A percentile compares a stretch with the other conserved stretches of the same genome.
Evolutionary conservation across 164 flowering plant genomes (phyloP).

Genomic region (Buxus sempervirens): DNA sequence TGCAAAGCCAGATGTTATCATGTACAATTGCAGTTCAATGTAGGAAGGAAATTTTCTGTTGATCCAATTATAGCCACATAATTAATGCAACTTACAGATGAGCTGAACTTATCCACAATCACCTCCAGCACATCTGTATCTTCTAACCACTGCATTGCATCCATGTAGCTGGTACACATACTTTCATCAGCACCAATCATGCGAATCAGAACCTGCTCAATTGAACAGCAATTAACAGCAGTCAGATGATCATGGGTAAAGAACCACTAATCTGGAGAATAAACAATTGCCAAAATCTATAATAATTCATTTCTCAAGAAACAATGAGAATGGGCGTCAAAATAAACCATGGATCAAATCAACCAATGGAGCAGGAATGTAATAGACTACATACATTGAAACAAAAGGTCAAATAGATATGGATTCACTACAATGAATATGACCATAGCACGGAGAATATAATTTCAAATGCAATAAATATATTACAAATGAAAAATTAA

Average conservation of each 20-base stretch:
- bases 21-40: too few species aligned
- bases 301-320: not conserved
- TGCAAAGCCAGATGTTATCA: not conserved
- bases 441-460: not conserved
- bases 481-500: not conserved
- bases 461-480: not conserved
- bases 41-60: too few species aligned
- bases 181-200: slow-evolving; percentile 90
- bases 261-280: not conserved
- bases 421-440: too few species aligned
- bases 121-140: slow-evolving; percentile 83
- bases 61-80: too few species aligned
- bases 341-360: not conserved
- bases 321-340: not conserved
- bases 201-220: slow-evolving; percentile 75
- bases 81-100: slow-evolving; percentile 57
- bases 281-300: not conserved
- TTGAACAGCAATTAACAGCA: too few species aligned
- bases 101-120: slow-evolving; percentile 89
- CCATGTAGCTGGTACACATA: slow-evolving; percentile 57
- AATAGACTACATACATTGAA: not conserved
- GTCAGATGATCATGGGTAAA: too few species aligned
- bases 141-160: slow-evolving; percentile 83
- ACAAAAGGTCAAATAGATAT: too few species aligned
- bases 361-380: not conserved